phyloP scores from a whole-genome alignment of 805 yeast genomes.

The Lachancea dasiensis region DNA sequence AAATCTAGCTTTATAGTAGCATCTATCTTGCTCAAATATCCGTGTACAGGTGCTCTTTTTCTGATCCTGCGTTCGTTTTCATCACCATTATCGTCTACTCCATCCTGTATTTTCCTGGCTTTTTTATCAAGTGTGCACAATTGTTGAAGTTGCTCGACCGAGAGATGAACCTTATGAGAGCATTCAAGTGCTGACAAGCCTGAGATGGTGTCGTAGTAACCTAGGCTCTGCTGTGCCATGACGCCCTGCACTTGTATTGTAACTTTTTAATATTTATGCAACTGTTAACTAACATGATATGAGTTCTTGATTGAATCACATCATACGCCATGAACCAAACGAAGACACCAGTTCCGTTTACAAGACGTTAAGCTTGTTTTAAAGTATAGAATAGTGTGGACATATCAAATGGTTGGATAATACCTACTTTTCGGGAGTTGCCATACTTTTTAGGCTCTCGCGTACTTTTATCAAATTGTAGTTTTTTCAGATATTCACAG shows the following conservation, averaged over 20 bases:
- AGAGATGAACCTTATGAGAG: constrained; percentile 25
- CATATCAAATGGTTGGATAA: too few relatives aligned
- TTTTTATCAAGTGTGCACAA: constrained; percentile 25
- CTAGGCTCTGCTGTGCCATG: constrained; percentile 11
- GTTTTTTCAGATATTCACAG: constrained; percentile 30
- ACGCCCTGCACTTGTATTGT: too few relatives aligned
- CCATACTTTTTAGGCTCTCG: too few relatives aligned
- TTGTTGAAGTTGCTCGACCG: constrained; percentile 23
- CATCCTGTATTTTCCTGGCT: constrained; percentile 18
- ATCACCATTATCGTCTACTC: constrained; percentile 8
- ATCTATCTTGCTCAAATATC: constrained; percentile 25
- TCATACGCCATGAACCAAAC: neutral
- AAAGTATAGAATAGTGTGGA: too few relatives aligned
- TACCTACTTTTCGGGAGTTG: too few relatives aligned
- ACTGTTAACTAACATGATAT: neutral
- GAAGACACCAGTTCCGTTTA: too few relatives aligned
- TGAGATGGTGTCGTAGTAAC: constrained; percentile 28
- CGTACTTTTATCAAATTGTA: too few relatives aligned
- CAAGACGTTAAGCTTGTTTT: too few relatives aligned
- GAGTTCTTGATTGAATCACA: neutral
- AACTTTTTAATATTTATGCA: too few relatives aligned
- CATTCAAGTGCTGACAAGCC: constrained; percentile 29
- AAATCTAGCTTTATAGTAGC: constrained; percentile 15
- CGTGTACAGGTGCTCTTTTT: constrained; percentile 23
- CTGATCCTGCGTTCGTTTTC: constrained; percentile 7